Conservation (phyloP, 805 yeast genomes). For the Yamadazyma scolyti region DNA sequence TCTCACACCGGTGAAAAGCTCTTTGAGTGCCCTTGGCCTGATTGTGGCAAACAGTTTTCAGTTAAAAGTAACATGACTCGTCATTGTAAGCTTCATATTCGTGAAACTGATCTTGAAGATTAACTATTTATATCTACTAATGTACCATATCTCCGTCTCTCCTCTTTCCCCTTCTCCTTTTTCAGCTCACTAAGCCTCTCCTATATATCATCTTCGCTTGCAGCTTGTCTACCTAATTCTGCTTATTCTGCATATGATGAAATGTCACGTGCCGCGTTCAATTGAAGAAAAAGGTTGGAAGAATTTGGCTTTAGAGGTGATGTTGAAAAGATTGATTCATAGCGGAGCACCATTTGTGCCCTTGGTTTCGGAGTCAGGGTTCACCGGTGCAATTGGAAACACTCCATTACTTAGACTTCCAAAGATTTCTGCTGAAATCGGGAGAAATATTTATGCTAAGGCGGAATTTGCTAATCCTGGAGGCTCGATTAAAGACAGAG, state of each 20-base stretch:
- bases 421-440: slow-evolving; percentile 19
- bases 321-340: too few species aligned
- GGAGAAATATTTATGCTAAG: slow-evolving; percentile 65
- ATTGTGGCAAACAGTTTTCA: slow-evolving; percentile 66
- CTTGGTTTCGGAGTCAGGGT: slow-evolving; percentile 60
- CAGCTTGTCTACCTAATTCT: too few species aligned
- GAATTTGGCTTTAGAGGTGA: too few species aligned
- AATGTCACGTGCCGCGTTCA: too few species aligned
- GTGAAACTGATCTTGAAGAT: slow-evolving; percentile 15
- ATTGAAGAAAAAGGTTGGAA: too few species aligned
- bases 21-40: slow-evolving; percentile 44
- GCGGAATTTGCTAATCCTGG: slow-evolving; percentile 95
- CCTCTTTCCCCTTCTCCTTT: too few species aligned
- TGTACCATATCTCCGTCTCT: too few species aligned
- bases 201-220: too few species aligned
- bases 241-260: too few species aligned
- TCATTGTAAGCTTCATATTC: slow-evolving; percentile 63
- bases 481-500: slow-evolving; percentile 88
- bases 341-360: slow-evolving; percentile 66
- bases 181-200: too few species aligned
- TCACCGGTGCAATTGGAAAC: slow-evolving; percentile 87
- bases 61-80: slow-evolving; percentile 81
- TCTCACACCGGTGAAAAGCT: slow-evolving; percentile 54
- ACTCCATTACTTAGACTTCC: slow-evolving; percentile 65
- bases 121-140: too few species aligned